A percentile compares a stretch with the other conserved stretches of the same genome.
These are phyloP conservation scores for Cladosporium sp. DNA, from an alignment of 2,329 filamentous ascomycete genomes.

Conservation along the genomic window DNA sequence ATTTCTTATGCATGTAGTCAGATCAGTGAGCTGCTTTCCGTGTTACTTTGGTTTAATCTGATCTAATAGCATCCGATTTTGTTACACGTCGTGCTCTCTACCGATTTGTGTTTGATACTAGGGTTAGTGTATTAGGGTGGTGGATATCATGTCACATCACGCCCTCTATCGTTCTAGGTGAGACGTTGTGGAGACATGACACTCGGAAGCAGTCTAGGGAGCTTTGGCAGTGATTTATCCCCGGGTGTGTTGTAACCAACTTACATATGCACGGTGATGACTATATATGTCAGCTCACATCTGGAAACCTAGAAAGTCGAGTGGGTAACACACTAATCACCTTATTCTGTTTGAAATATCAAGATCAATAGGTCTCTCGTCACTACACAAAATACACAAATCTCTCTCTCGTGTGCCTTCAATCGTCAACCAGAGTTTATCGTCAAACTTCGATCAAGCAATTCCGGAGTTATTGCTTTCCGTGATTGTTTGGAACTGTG, in stretches of 20 bases:
- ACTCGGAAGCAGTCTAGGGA: background rate
- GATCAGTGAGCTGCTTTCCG: background rate
- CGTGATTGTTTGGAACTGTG: background rate
- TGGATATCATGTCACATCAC: background rate
- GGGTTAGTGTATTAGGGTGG: background rate
- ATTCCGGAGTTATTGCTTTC: background rate
- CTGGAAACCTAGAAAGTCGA: background rate
- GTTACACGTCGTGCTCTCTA: background rate
- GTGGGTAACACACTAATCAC: background rate
- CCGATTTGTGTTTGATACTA: background rate
- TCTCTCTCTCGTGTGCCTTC: background rate
- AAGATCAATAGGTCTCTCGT: background rate
- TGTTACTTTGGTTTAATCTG: background rate
- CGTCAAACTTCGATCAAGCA: background rate
- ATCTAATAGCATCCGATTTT: background rate
- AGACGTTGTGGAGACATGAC: background rate
- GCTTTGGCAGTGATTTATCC: background rate
- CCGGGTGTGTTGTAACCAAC: background rate
- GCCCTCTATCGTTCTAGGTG: background rate
- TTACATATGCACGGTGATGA: background rate
- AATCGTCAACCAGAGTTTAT: background rate
- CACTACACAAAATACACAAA: background rate
- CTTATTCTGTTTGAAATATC: background rate
- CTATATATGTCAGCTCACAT: background rate
- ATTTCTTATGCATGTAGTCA: background rate